Evolutionary conservation across 2,329 filamentous ascomycete genomes (phyloP).

Genomic region (Bretziella fagacearum): DNA sequence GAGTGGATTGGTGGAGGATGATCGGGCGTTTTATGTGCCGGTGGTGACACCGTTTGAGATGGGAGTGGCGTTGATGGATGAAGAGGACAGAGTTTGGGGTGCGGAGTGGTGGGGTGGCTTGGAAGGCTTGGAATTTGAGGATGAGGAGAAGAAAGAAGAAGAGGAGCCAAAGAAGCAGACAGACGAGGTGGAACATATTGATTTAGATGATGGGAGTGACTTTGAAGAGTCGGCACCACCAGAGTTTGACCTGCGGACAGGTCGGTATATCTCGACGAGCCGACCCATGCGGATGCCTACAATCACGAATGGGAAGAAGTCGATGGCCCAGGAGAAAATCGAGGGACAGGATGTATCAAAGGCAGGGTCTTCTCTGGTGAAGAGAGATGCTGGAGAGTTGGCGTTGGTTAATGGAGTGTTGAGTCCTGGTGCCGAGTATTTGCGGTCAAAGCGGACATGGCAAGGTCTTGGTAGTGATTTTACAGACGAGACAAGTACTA

Average conservation of each 20-base stretch:
- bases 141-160: conserved; percentile 16
- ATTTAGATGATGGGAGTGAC: conserved; percentile 30
- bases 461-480: conserved; percentile 82
- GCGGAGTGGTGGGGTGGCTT: conserved; percentile 83
- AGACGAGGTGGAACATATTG: conserved; percentile 16
- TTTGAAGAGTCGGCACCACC: conserved; percentile 63
- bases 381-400: conserved; percentile 46
- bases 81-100: conserved; percentile 67
- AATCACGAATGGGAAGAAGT: not conserved
- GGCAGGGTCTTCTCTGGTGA: conserved; percentile 31
- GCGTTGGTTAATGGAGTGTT: conserved; percentile 67
- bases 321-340: conserved; percentile 20
- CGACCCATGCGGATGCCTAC: conserved; percentile 45
- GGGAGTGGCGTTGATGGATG: conserved; percentile 55
- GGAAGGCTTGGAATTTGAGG: conserved; percentile 41
- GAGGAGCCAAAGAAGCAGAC: conserved; percentile 16
- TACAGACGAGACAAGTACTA: conserved; percentile 39
- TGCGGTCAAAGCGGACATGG: conserved; percentile 75
- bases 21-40: conserved; percentile 64
- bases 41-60: conserved; percentile 94
- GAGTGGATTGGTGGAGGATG: conserved; percentile 76
- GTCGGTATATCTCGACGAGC: conserved; percentile 61
- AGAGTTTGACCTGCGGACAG: conserved; percentile 83
- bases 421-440: conserved; percentile 82
- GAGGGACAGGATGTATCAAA: conserved; percentile 7